Conservation (phyloP, 352 stramenopile genomes). For the Peronospora belbahrii region DNA sequence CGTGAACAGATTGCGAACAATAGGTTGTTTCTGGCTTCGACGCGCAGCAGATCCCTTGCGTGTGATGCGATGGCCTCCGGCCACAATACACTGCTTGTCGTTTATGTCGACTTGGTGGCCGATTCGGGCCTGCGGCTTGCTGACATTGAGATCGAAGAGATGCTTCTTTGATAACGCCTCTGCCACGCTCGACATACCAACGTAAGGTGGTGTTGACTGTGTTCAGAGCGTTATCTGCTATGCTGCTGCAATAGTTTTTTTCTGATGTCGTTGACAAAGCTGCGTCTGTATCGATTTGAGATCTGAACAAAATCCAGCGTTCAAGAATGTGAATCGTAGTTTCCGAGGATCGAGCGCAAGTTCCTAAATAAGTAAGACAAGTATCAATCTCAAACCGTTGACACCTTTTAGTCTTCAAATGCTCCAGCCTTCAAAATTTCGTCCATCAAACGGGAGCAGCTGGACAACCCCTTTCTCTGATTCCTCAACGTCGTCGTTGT, state of each 20-base stretch:
- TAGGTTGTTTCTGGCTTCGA: conserved; percentile 27
- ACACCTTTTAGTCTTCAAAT: no score
- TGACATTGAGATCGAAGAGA: conserved; percentile 30
- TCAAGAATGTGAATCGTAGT: no score
- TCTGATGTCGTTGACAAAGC: no score
- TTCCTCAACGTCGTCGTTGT: not conserved
- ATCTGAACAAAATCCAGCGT: no score
- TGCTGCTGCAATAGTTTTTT: no score
- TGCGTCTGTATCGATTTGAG: no score
- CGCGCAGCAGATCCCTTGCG: conserved; percentile 21
- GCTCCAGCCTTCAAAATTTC: no score
- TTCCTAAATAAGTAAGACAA: no score
- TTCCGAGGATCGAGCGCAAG: no score
- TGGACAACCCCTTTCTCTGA: not conserved
- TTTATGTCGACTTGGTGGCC: conserved; percentile 61
- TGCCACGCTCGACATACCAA: not conserved
- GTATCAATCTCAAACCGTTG: no score
- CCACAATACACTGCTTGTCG: conserved; percentile 44
- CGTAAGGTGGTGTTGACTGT: no score
- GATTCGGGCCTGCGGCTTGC: conserved; percentile 45
- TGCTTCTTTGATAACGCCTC: conserved; percentile 28
- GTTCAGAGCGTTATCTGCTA: no score
- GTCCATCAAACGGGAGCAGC: not conserved
- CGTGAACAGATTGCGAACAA: conserved; percentile 55
- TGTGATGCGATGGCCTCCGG: conserved; percentile 18